Conservation (phyloP, 768 basidiomycete species). For the Clavulina sp. region DNA sequence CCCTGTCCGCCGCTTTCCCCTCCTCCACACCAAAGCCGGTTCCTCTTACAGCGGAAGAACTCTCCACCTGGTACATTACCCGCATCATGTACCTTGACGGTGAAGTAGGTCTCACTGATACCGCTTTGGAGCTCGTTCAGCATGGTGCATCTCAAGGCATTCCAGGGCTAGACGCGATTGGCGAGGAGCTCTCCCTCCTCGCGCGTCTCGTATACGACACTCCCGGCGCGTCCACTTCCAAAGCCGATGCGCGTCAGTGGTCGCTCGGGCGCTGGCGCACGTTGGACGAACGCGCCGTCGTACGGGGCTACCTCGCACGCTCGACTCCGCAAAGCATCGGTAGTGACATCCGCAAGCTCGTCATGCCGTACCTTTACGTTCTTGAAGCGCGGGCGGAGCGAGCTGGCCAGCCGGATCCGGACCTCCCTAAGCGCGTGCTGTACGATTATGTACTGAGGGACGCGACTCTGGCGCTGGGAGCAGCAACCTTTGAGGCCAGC, state of each 20-base stretch:
- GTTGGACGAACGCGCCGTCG: constrained; percentile 44
- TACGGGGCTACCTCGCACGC: constrained; percentile 58
- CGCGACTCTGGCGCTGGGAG: constrained; percentile 47
- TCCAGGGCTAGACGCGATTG: constrained; percentile 61
- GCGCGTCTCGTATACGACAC: constrained; percentile 77
- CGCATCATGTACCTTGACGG: constrained; percentile 46
- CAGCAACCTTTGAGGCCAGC: constrained; percentile 72
- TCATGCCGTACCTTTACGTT: constrained; percentile 86
- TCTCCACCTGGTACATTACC: constrained; percentile 57
- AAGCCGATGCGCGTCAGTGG: constrained; percentile 37
- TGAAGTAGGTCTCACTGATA: constrained; percentile 56
- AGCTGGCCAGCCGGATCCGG: constrained; percentile 47
- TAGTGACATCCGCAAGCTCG: constrained; percentile 52
- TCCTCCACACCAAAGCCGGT: constrained; percentile 5
- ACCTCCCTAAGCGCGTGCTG: constrained; percentile 43
- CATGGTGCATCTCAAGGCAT: constrained; percentile 72
- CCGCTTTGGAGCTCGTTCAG: constrained; percentile 64
- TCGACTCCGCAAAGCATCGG: constrained; percentile 51
- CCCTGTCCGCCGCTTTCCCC: neutral
- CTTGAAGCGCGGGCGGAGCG: constrained; percentile 80
- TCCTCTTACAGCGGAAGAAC: constrained; percentile 30
- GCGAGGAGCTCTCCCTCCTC: constrained; percentile 82
- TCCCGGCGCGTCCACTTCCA: constrained; percentile 22
- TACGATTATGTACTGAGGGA: constrained; percentile 57
- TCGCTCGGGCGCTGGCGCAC: constrained; percentile 54